Evolutionary conservation across 768 basidiomycete genomes (phyloP), one percentile per base, ranked within the genome.

Genomic region (Cystobasidium onofrii): DNA sequence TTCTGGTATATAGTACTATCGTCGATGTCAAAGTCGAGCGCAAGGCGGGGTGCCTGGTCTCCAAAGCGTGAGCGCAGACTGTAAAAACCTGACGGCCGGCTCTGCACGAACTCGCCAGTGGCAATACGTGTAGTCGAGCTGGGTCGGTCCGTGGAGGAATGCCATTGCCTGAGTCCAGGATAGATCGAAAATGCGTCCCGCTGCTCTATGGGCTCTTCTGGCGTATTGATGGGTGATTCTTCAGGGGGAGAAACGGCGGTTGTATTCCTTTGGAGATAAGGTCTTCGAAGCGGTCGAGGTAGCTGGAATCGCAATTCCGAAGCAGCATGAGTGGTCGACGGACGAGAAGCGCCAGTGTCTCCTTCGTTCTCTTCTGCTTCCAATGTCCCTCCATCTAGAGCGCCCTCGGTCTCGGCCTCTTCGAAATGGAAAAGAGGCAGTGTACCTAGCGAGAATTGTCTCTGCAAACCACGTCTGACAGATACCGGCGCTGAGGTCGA

Each of bases 171-270:
- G n/a, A 50, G 46, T 4, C 57, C 57, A 20, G 27, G 57, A 29
- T 60, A 60, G 9, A 60, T 60, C 12, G 57, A 60, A 20, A 60
- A 60, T 4, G 25, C 57, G 31, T 29, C 57, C 17, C 57, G 57
- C 23, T 64, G 27, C 15, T 64, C 39, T 2, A 10, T 20, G 9
- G 4, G 13, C 27, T 6, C 41, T 36, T 67, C 65, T 20, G 65
- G 65, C 23, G 65, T 67, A 25, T 67, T 46, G n/a, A 67, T 41
- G n/a, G 65, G 65, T 29, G 41, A 44, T 50, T 67, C 65, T 31
- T 67, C 65, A 10, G 65, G 65, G 12, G 65, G 65, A 2, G 65
- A 44, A 15, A 67, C 65, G 17, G 65, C 65, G 3, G 65, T 67
- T 29, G 44, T 52, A 29, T 67, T 67, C 9, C 65, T 7, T n/a